Conservation (phyloP, 2,329 filamentous ascomycete genomes). For the Diaporthe sp. region DNA sequence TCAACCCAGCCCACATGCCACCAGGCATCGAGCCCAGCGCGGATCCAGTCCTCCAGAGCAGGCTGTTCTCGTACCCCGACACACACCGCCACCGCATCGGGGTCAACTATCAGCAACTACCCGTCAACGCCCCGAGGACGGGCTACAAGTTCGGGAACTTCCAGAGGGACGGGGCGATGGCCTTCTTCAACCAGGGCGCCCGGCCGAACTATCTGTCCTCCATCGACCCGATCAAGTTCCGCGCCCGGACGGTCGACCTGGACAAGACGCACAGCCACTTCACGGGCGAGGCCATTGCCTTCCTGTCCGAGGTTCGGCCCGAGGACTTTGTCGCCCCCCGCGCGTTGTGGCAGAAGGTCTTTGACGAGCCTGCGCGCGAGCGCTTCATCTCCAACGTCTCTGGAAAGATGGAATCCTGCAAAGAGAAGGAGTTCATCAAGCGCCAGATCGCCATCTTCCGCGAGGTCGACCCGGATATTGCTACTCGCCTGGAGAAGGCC, state of each 20-base stretch:
- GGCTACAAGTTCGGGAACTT: constrained; percentile 71
- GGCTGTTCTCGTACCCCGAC: constrained; percentile 74
- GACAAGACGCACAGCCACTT: constrained; percentile 57
- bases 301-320: constrained; percentile 54
- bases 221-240: constrained; percentile 54
- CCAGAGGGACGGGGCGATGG: constrained; percentile 81
- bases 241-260: constrained; percentile 52
- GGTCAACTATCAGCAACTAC: constrained; percentile 74
- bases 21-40: constrained; percentile 74
- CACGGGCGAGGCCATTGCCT: constrained; percentile 54
- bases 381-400: constrained; percentile 73
- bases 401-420: constrained; percentile 72
- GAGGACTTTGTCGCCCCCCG: constrained; percentile 65
- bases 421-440: constrained; percentile 72
- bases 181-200: constrained; percentile 75
- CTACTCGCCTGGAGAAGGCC: constrained; percentile 71
- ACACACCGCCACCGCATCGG: constrained; percentile 75
- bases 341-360: constrained; percentile 72
- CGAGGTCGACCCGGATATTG: constrained; percentile 72
- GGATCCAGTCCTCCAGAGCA: constrained; percentile 73
- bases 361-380: constrained; percentile 69
- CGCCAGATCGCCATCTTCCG: constrained; percentile 76
- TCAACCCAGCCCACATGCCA: constrained; percentile 74
- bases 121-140: constrained; percentile 68
- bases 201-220: constrained; percentile 67